These are phyloP conservation scores for Ascochyta fabae DNA, from an alignment of 2,329 filamentous ascomycete species.

Conservation along the genomic window DNA sequence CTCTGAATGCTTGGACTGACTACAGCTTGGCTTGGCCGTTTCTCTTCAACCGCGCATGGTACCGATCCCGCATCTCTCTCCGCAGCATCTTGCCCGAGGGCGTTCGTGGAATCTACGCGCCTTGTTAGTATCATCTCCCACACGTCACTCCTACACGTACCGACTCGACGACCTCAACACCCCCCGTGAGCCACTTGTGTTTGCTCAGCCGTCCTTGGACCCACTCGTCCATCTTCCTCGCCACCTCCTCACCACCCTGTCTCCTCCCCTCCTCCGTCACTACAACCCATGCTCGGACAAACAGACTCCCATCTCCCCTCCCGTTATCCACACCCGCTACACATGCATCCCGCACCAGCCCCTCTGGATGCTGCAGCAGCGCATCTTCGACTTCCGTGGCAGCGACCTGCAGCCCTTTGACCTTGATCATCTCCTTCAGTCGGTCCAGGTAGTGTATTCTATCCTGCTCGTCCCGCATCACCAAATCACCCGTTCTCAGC, in stretches of 20 bases:
- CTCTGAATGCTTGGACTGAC: too few species aligned
- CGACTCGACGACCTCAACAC: constrained; percentile 37
- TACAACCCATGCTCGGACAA: constrained; percentile 42
- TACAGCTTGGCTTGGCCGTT: constrained; percentile 30
- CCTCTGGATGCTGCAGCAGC: constrained; percentile 51
- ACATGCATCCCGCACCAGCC: constrained; percentile 37
- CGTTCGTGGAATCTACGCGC: constrained; percentile 33
- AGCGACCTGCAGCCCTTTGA: constrained; percentile 58
- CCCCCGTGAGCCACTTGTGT: constrained; percentile 42
- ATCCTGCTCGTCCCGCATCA: constrained; percentile 35
- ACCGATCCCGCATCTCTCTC: constrained; percentile 38
- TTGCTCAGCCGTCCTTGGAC: constrained; percentile 31
- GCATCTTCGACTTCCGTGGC: constrained; percentile 57
- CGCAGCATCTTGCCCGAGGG: constrained; percentile 40
- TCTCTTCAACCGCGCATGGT: constrained; percentile 32
- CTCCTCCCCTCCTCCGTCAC: constrained; percentile 25
- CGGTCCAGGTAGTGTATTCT: constrained; percentile 45
- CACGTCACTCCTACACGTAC: constrained; percentile 17
- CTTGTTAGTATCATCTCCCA: background rate
- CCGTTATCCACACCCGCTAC: constrained; percentile 42
- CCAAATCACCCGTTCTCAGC: constrained; percentile 39
- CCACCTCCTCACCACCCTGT: constrained; percentile 22
- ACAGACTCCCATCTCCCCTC: constrained; percentile 37
- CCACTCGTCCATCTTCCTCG: constrained; percentile 32
- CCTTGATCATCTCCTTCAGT: constrained; percentile 55